phyloP scores from a whole-genome alignment of 106 monocot species.

The Triglochin maritima region DNA sequence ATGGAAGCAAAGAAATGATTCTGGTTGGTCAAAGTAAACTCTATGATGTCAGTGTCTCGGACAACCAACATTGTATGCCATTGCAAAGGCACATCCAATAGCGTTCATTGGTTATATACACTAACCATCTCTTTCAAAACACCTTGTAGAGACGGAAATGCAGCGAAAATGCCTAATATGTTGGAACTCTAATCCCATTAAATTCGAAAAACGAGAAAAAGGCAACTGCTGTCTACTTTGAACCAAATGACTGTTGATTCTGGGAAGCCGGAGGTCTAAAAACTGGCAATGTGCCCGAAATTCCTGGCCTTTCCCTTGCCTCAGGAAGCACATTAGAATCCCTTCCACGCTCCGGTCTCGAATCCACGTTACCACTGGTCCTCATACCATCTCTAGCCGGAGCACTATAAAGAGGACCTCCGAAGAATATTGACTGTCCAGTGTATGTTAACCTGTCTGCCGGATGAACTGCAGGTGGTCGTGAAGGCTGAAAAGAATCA shows the following conservation, averaged over 20 bases:
- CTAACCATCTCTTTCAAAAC: not conserved
- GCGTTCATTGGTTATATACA: no score
- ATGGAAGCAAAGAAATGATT: no score
- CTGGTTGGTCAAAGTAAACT: no score
- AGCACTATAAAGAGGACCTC: constrained; percentile 61
- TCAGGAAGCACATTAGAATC: constrained; percentile 10
- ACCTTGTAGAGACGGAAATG: not conserved
- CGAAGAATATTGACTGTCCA: constrained; percentile 93
- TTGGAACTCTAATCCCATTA: not conserved
- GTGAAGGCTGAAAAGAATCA: constrained; percentile 10
- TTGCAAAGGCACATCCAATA: no score
- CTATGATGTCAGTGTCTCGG: no score
- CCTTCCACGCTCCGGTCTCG: constrained; percentile 20
- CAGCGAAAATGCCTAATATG: no score
- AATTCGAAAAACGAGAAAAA: not conserved
- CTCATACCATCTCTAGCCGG: constrained; percentile 20
- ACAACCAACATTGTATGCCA: no score
- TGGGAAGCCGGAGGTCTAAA: constrained; percentile 43
- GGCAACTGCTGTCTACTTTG: not conserved
- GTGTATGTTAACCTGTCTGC: constrained; percentile 63
- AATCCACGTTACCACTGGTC: constrained; percentile 1
- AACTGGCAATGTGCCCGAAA: constrained; percentile 27
- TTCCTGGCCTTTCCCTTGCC: constrained; percentile 14
- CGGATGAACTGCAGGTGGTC: constrained; percentile 9
- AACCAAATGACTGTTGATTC: constrained; percentile 23